phyloP scores from a whole-genome alignment of 148 eudicot genomes.

The Limonium bicolor region DNA sequence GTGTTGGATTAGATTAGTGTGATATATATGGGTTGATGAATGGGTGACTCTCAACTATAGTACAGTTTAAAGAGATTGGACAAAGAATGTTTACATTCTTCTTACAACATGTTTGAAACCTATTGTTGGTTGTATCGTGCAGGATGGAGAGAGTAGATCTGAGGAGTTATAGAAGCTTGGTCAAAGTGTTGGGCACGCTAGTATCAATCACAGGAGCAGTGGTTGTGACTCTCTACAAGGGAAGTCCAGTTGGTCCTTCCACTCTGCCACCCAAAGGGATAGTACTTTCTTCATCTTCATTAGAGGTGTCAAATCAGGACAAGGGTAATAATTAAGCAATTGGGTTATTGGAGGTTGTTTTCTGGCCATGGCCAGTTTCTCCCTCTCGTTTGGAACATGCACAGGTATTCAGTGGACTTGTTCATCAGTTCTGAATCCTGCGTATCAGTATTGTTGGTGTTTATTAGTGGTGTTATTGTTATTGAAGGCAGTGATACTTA shows the following conservation, averaged over 20 bases:
- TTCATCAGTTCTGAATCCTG: neutral
- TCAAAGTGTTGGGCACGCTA: conserved; percentile 28
- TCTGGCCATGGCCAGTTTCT: conserved; percentile 21
- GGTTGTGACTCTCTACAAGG: conserved; percentile 36
- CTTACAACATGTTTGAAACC: too few relatives aligned
- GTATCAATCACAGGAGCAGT: conserved; percentile 37
- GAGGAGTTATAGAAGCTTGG: conserved; percentile 16
- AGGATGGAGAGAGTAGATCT: conserved; percentile 37
- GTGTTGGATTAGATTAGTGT: too few relatives aligned
- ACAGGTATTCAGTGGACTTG: conserved; percentile 18
- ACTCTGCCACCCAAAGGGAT: conserved; percentile 5
- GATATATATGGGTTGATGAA: too few relatives aligned
- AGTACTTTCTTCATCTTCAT: conserved; percentile 3
- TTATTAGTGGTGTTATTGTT: neutral
- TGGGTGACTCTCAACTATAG: too few relatives aligned
- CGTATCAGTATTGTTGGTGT: neutral
- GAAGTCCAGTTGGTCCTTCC: conserved; percentile 19
- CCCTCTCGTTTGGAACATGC: conserved; percentile 27
- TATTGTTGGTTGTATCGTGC: too few relatives aligned
- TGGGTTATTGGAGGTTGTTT: conserved; percentile 40
- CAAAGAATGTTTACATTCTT: too few relatives aligned
- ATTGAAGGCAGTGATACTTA: conserved; percentile 34
- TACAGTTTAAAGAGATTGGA: too few relatives aligned
- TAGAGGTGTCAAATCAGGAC: neutral
- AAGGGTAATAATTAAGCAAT: conserved; percentile 14